A percentile compares a stretch with the other conserved stretches of the same genome.
Conservation (phyloP, 768 basidiomycete species). For the Dioszegia aurantiaca region DNA sequence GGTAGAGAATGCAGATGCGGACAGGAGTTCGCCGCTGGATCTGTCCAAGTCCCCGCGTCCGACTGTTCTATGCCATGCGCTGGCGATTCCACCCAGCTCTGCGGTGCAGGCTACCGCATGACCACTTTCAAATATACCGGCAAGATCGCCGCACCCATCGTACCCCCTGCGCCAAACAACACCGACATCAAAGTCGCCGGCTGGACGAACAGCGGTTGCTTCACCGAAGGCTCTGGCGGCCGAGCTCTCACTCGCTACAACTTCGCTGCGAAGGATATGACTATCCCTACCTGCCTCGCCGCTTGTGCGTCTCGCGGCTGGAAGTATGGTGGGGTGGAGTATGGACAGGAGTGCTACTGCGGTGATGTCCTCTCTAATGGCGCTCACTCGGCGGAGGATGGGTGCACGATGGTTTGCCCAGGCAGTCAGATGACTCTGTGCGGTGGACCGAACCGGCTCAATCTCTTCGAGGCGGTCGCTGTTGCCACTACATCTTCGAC, state of each 20-base stretch:
- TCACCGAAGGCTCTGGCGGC: conserved; percentile 25
- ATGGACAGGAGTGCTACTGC: conserved; percentile 28
- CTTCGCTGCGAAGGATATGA: conserved; percentile 55
- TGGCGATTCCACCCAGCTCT: conserved; percentile 28
- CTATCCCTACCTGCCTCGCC: conserved; percentile 64
- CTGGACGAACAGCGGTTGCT: conserved; percentile 42
- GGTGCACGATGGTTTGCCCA: conserved; percentile 24
- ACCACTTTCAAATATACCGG: conserved; percentile 14
- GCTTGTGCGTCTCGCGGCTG: conserved; percentile 61
- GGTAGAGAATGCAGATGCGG: conserved; percentile 28
- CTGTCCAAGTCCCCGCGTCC: conserved; percentile 7
- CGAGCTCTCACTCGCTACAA: conserved; percentile 42
- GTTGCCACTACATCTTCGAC: background rate
- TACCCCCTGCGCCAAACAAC: conserved; percentile 17
- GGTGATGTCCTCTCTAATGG: conserved; percentile 33
- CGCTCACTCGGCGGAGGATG: conserved; percentile 11
- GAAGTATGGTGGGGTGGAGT: conserved; percentile 71
- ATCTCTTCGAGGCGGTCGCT: conserved; percentile 9
- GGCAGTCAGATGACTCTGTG: conserved; percentile 17
- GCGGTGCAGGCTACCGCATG: conserved; percentile 23
- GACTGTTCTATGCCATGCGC: conserved; percentile 38
- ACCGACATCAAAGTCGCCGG: conserved; percentile 19
- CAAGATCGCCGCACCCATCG: conserved; percentile 14
- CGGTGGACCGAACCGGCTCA: conserved; percentile 22
- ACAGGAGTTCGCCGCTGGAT: conserved; percentile 3